These are phyloP conservation scores for Pseudohalonectria lignicola DNA, from an alignment of 2,329 filamentous ascomycete species.

Conservation along the genomic window DNA sequence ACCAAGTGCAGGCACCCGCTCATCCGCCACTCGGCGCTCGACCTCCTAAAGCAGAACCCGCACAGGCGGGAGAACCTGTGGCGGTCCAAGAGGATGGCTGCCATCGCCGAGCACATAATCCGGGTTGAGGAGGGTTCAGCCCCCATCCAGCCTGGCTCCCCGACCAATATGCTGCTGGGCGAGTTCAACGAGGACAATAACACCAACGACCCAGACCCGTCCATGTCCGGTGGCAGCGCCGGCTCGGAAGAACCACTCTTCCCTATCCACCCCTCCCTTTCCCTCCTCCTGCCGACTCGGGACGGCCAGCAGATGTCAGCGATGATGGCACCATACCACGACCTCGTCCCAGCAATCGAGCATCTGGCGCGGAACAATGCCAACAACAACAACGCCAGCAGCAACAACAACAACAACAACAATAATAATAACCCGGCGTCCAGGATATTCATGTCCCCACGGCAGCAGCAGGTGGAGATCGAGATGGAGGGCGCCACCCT, in stretches of 20 bases:
- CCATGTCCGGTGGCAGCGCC: not conserved
- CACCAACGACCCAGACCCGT: no score
- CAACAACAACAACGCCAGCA: not conserved
- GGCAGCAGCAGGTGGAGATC: not conserved
- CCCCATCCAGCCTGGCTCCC: conserved; percentile 1
- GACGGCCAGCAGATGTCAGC: not conserved
- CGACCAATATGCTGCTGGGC: not conserved
- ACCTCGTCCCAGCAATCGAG: not conserved
- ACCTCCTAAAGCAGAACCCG: conserved; percentile 16
- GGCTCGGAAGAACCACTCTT: not conserved
- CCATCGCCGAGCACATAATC: conserved; percentile 21
- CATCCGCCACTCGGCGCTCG: conserved; percentile 22
- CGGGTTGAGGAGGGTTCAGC: conserved; percentile 20
- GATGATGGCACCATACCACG: not conserved
- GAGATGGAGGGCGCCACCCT: not conserved
- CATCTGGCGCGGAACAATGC: not conserved
- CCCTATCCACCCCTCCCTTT: not conserved
- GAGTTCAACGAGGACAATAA: not conserved
- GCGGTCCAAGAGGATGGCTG: conserved; percentile 17
- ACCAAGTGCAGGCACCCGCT: conserved; percentile 26
- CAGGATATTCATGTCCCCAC: not conserved
- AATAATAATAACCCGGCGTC: not conserved
- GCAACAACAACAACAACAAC: not conserved
- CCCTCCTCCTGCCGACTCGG: not conserved
- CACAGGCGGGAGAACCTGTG: conserved; percentile 25